Evolutionary conservation across 805 yeast genomes (phyloP).

Genomic region (Zygosaccharomyces siamensis): DNA sequence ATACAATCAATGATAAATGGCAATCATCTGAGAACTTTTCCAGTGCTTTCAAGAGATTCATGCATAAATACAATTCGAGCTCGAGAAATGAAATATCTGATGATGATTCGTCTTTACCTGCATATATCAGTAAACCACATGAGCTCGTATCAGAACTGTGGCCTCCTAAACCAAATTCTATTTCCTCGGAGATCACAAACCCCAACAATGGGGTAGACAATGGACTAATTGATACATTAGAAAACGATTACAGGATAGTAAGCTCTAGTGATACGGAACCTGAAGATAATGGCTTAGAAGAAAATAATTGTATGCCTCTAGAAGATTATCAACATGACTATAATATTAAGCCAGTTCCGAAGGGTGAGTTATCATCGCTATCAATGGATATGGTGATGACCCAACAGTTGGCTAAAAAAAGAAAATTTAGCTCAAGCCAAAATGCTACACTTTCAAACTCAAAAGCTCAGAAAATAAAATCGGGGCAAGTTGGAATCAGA

Average conservation of each 20-base stretch:
- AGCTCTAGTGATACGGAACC: constrained; percentile 12
- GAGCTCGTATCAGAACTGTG: constrained; percentile 31
- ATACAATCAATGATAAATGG: constrained; percentile 35
- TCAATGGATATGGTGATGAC: constrained; percentile 23
- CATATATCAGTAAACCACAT: constrained; percentile 32
- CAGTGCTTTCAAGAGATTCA: constrained; percentile 33
- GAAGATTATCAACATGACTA: background rate
- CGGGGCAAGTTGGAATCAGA: constrained; percentile 3
- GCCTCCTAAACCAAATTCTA: constrained; percentile 12
- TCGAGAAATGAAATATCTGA: constrained; percentile 20
- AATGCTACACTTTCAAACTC: background rate
- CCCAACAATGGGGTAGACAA: background rate
- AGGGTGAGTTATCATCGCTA: background rate
- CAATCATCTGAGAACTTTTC: constrained; percentile 39
- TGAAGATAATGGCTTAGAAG: constrained; percentile 14
- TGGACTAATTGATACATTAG: constrained; percentile 7
- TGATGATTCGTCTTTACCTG: constrained; percentile 21
- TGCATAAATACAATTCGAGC: constrained; percentile 15
- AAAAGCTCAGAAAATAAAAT: constrained; percentile 2
- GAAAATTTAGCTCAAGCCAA: background rate
- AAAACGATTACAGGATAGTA: constrained; percentile 5
- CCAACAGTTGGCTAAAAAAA: constrained; percentile 22
- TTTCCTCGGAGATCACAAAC: background rate
- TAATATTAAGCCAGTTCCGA: background rate
- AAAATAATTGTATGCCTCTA: background rate